A percentile compares a stretch with the other conserved stretches of the same genome.
Evolutionary conservation across 768 basidiomycete genomes (phyloP).

Genomic region (Rhodosporidiobolus odoratus): DNA sequence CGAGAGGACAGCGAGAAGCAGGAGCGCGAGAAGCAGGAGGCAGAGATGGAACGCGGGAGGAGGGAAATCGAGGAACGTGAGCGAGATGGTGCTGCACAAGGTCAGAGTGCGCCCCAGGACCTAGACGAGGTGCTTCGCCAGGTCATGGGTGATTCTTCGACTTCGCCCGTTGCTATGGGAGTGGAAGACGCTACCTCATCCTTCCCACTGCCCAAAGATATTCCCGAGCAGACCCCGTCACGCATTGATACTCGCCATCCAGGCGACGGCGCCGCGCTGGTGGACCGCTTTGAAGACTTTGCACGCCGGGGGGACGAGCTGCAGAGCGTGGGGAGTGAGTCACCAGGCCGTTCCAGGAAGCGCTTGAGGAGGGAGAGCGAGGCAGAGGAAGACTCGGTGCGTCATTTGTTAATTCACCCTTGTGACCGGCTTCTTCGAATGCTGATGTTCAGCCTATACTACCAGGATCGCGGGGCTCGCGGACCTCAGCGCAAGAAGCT

Average conservation of each 20-base stretch:
- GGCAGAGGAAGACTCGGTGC: background rate
- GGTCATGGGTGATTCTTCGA: background rate
- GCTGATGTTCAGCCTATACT: background rate
- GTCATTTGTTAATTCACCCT: background rate
- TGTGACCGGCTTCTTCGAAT: background rate
- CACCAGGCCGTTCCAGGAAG: background rate
- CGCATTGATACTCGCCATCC: background rate
- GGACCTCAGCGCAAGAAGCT: constrained; percentile 22
- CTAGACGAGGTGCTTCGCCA: constrained; percentile 17
- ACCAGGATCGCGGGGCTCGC: background rate
- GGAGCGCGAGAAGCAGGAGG: background rate
- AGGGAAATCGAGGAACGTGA: constrained; percentile 27
- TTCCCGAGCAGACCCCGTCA: background rate
- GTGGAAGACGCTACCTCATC: too few species aligned
- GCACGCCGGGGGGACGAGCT: background rate
- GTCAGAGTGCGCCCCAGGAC: constrained; percentile 6
- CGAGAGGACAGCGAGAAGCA: background rate
- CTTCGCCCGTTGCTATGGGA: background rate
- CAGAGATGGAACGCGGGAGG: constrained; percentile 16
- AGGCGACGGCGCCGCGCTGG: background rate
- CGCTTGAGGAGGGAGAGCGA: constrained; percentile 5
- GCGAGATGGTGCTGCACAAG: background rate
- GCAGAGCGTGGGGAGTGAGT: constrained; percentile 2
- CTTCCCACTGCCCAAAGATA: too few species aligned
- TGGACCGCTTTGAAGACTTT: constrained; percentile 9